Conservation (phyloP, 805 yeast genomes). For the Metschnikowia proteae region DNA sequence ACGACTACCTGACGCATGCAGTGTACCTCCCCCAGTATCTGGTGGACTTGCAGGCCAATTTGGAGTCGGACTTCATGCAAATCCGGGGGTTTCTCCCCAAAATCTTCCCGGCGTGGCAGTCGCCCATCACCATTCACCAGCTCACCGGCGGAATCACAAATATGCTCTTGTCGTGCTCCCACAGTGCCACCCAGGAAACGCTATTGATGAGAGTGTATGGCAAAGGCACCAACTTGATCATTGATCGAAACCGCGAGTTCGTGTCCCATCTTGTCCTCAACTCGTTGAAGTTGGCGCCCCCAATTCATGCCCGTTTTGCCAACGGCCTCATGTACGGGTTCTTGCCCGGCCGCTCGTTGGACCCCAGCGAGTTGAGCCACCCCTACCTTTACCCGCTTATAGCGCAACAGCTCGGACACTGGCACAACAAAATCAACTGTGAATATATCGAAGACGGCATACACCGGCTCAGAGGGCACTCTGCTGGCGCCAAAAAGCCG, state of each 20-base stretch:
- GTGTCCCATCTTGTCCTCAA: slow-evolving; percentile 64
- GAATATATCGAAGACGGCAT: slow-evolving; percentile 47
- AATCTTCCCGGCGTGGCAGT: slow-evolving; percentile 45
- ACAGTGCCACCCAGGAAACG: slow-evolving; percentile 25
- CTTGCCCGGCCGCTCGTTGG: slow-evolving; percentile 59
- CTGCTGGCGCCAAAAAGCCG: slow-evolving; percentile 17
- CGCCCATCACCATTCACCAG: slow-evolving; percentile 36
- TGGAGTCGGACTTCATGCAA: slow-evolving; percentile 32
- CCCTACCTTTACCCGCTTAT: slow-evolving; percentile 50
- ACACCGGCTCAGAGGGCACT: slow-evolving; percentile 32
- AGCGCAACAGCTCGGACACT: slow-evolving; percentile 63
- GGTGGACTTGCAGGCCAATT: slow-evolving; percentile 36
- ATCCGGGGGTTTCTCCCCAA: slow-evolving; percentile 37
- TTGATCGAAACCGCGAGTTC: slow-evolving; percentile 71
- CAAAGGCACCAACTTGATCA: slow-evolving; percentile 64
- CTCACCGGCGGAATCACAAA: slow-evolving; percentile 65
- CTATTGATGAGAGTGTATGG: slow-evolving; percentile 71
- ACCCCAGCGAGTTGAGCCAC: slow-evolving; percentile 50
- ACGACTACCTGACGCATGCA: slow-evolving; percentile 43
- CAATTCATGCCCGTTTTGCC: slow-evolving; percentile 61
- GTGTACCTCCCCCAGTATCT: slow-evolving; percentile 45
- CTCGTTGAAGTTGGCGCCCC: slow-evolving; percentile 61
- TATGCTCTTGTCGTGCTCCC: slow-evolving; percentile 50
- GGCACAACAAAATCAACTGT: slow-evolving; percentile 55
- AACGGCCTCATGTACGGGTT: slow-evolving; percentile 74